Evolutionary conservation across 2,329 filamentous ascomycete species (phyloP).

Genomic region (Aspergillaceae sp.): DNA sequence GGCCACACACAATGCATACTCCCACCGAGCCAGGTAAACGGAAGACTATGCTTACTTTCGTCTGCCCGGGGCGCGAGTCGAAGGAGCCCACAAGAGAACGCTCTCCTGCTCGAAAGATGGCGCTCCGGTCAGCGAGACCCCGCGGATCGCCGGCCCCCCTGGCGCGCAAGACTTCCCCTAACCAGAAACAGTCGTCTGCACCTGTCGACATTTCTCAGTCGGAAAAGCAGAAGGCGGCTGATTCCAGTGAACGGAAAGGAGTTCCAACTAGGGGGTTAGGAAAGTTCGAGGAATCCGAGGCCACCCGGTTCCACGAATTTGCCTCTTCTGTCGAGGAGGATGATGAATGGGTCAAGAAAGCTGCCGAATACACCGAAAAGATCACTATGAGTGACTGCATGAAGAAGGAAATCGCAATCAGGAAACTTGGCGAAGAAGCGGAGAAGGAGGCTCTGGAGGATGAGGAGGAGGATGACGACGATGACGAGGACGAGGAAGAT

Average conservation of each 20-base stretch:
- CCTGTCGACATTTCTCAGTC: slow-evolving; percentile 4
- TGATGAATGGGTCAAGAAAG: slow-evolving; percentile 83
- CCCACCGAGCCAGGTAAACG: slow-evolving; percentile 30
- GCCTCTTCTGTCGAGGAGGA: slow-evolving; percentile 72
- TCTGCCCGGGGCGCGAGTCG: slow-evolving; percentile 33
- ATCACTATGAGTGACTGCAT: slow-evolving; percentile 86
- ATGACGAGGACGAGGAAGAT: slow-evolving; percentile 47
- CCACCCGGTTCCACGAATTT: slow-evolving; percentile 72
- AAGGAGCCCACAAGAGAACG: slow-evolving; percentile 18
- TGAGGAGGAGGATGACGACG: slow-evolving; percentile 50
- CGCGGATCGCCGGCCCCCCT: slow-evolving; percentile 35
- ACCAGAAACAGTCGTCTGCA: slow-evolving; percentile 6
- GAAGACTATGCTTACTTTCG: slow-evolving; percentile 40
- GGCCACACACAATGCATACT: slow-evolving; percentile 7
- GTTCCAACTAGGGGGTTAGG: slow-evolving; percentile 30
- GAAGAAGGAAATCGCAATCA: slow-evolving; percentile 79
- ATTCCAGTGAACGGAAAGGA: slow-evolving; percentile 13
- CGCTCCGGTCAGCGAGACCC: slow-evolving; percentile 18
- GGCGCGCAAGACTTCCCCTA: slow-evolving; percentile 20
- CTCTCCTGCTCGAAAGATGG: slow-evolving; percentile 15
- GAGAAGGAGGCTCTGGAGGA: slow-evolving; percentile 81
- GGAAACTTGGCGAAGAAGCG: slow-evolving; percentile 75
- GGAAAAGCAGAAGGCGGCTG: slow-evolving; percentile 7
- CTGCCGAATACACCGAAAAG: slow-evolving; percentile 55
- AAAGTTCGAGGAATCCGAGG: slow-evolving; percentile 35